Evolutionary conservation across 495 filamentous ascomycete genomes (phyloP).

Genomic region (Polyplosphaeria fusca): DNA sequence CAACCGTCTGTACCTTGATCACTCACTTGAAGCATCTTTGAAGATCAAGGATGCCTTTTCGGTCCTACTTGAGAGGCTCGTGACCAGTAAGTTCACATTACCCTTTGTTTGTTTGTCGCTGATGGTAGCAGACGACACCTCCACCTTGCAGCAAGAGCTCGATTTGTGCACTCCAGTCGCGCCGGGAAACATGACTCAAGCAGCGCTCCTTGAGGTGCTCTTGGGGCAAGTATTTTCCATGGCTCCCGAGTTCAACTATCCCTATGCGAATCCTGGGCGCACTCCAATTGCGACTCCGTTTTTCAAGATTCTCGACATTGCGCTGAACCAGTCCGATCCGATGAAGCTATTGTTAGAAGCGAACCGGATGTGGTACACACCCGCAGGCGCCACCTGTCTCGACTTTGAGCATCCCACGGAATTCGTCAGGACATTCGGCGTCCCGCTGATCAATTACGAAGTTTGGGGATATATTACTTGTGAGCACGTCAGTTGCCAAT

Average conservation of each 20-base stretch:
- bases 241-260: constrained; percentile 1
- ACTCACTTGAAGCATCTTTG: neutral
- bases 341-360: neutral
- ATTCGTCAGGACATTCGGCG: neutral
- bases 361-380: neutral
- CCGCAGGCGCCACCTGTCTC: neutral
- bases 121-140: constrained; percentile 3
- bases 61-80: neutral
- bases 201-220: neutral
- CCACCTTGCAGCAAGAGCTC: neutral
- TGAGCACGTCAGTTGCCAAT: no score
- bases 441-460: constrained; percentile 1
- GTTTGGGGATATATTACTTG: neutral
- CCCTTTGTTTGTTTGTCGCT: no score
- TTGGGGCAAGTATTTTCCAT: neutral
- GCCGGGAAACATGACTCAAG: neutral
- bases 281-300: neutral
- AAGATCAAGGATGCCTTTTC: neutral
- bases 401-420: neutral
- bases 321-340: neutral
- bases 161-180: neutral
- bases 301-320: neutral
- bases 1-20: neutral
- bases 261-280: neutral
- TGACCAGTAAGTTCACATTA: neutral